phyloP scores from a whole-genome alignment of 106 monocot genomes.

The Acorus calamus region DNA sequence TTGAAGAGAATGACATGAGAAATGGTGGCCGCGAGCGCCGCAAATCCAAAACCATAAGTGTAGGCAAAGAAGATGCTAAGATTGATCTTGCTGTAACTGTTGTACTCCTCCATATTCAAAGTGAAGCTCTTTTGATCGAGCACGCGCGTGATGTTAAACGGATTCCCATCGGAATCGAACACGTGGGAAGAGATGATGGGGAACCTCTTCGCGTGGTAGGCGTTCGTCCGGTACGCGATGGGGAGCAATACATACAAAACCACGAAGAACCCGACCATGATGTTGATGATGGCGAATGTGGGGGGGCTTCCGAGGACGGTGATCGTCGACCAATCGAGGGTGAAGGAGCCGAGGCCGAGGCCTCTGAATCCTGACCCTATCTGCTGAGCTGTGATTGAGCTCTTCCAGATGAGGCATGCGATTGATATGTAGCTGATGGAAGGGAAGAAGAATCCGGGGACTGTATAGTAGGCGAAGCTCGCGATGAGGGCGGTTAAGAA shows the following conservation, averaged over 20 bases:
- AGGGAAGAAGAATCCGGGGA: constrained; percentile 46
- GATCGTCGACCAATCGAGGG: constrained; percentile 39
- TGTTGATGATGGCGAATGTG: constrained; percentile 30
- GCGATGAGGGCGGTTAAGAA: constrained; percentile 22
- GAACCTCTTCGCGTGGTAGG: constrained; percentile 36
- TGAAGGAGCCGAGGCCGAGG: constrained; percentile 52
- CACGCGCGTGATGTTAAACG: constrained; percentile 29
- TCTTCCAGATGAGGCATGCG: constrained; percentile 38
- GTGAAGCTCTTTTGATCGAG: constrained; percentile 29
- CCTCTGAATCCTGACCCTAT: constrained; percentile 44
- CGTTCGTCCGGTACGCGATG: constrained; percentile 36
- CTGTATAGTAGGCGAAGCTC: constrained; percentile 49
- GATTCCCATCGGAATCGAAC: constrained; percentile 15
- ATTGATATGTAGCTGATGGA: constrained; percentile 30
- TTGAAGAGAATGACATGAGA: constrained; percentile 5
- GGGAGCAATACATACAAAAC: constrained; percentile 28
- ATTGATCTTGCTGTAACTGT: constrained; percentile 12
- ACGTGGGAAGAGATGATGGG: constrained; percentile 24
- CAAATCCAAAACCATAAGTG: constrained; percentile 3
- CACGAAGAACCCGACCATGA: constrained; percentile 23
- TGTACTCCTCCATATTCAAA: constrained; percentile 19
- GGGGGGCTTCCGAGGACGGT: constrained; percentile 35
- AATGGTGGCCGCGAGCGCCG: background rate
- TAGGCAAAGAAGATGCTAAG: constrained; percentile 4
- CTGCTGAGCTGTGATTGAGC: constrained; percentile 45